These are phyloP conservation scores for Prinsepia uniflora DNA, from an alignment of 306 rosid species.

Conservation along the genomic window DNA sequence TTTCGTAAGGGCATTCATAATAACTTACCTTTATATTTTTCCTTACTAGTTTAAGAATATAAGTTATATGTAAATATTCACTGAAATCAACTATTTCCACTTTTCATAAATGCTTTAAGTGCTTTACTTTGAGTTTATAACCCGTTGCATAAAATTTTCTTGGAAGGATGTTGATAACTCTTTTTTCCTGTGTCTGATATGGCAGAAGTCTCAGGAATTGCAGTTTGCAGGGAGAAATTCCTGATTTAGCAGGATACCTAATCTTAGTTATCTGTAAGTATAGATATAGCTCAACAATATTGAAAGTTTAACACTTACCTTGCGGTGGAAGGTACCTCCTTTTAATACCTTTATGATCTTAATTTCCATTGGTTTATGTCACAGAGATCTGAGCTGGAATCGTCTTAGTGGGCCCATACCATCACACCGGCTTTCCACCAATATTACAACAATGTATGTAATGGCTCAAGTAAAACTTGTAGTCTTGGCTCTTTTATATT, in stretches of 20 bases:
- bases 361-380: constrained; percentile 29
- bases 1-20: too few relatives aligned
- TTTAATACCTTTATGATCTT: not conserved
- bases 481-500: not conserved
- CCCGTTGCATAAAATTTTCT: not conserved
- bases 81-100: not conserved
- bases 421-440: constrained; percentile 44
- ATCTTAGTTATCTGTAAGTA: constrained; percentile 78
- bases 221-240: constrained; percentile 72
- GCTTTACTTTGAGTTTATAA: not conserved
- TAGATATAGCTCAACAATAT: not conserved
- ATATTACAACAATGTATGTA: constrained; percentile 74
- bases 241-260: constrained; percentile 49
- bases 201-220: constrained; percentile 90
- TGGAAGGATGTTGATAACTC: not conserved
- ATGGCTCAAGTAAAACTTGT: constrained; percentile 5
- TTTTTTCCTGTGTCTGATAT: constrained; percentile 20
- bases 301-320: not conserved
- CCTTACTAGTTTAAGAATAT: not conserved
- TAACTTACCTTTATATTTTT: too few relatives aligned
- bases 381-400: constrained; percentile 87
- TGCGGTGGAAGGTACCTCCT: too few relatives aligned
- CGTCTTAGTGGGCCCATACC: constrained; percentile 60
- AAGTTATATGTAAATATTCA: not conserved
- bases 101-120: not conserved